Base-by-base conservation (phyloP, 805 yeast species). In the Starmerella powellii region DNA sequence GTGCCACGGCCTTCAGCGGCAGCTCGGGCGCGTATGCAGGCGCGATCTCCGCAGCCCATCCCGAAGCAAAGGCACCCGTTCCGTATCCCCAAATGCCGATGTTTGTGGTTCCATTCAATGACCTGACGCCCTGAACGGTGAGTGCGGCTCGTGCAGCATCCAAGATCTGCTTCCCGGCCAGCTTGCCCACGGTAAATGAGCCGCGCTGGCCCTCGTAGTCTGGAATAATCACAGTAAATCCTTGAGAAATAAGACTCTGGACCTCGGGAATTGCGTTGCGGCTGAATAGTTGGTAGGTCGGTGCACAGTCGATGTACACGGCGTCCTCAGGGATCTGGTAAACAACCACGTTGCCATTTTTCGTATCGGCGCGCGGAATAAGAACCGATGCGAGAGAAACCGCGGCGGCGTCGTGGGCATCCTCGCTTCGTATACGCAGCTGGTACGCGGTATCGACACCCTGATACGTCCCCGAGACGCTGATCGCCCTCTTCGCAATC, bases 61-160 rank as follows among this genome's bases (percentile, higher is more conserved):
- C 59, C 11, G 54, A 32, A 13, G 58, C 50, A n/a, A 40, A 34
- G 5, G 56, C 51, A n/a, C 51, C 57, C 6, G 55, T 55, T 6
- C 58, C 56, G 47, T 54, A 55, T 19, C 59, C 59, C 53, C 56
- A 50, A 30, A 55, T 40, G 8, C 48, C 58, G 10, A 53, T 35
- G 20, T 37, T 24, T 32, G 44, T 26, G 38, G 38, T 15, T 29
- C 20, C 34, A 52, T 37, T 15, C 48, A 49, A 10, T 46, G 43
- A 19, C 43, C 16, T 33, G 21, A 42, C 34, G n/a, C 21, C 34
- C 6, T 38, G 41, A n/a, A 40, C 10, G 15, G 24, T 19, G n/a
- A 42, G 31, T 6, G 52, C 49, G 1, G 62, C 63, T 2, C 58
- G 42, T 8, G 59, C 38, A 1, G 60, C 47, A 41, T 59, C 61